A percentile compares a stretch with the other conserved stretches of the same genome.
Evolutionary conservation across 176 grass and related monocot species (phyloP).

Genomic region (Areca catechu): DNA sequence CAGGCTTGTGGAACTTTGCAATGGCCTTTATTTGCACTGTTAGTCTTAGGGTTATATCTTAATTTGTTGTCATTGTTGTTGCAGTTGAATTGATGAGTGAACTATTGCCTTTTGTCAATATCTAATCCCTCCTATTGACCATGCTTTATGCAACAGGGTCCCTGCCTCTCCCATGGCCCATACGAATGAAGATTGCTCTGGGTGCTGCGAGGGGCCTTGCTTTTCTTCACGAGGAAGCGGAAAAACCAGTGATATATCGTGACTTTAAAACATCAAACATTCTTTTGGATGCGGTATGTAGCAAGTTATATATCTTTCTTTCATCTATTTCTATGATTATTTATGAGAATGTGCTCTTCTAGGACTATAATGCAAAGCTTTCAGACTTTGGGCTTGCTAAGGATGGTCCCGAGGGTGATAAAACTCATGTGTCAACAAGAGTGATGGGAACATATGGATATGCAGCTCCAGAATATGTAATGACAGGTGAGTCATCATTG

Average conservation of each 20-base stretch:
- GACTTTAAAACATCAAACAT: constrained; percentile 99
- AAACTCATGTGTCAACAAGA: constrained; percentile 94
- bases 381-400: constrained; percentile 99
- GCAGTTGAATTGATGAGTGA: no score
- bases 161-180: constrained; percentile 84
- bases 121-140: constrained; percentile 9
- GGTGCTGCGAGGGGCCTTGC: constrained; percentile 92
- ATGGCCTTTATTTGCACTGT: no score
- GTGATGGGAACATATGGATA: constrained; percentile 99
- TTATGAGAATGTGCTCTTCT: constrained; percentile 25
- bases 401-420: constrained; percentile 97
- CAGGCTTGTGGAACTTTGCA: no score
- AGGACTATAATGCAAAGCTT: constrained; percentile 99
- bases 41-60: no score
- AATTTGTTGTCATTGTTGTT: no score
- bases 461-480: constrained; percentile 95
- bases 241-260: constrained; percentile 96
- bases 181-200: constrained; percentile 97
- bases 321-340: neutral
- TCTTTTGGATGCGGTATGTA: constrained; percentile 69
- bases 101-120: no score
- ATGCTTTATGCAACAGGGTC: constrained; percentile 36
- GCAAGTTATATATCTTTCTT: constrained; percentile 1
- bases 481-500: constrained; percentile 59
- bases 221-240: constrained; percentile 98